These are phyloP conservation scores for Ogataea philodendri DNA, from an alignment of 805 yeast species.

Conservation along the genomic window DNA sequence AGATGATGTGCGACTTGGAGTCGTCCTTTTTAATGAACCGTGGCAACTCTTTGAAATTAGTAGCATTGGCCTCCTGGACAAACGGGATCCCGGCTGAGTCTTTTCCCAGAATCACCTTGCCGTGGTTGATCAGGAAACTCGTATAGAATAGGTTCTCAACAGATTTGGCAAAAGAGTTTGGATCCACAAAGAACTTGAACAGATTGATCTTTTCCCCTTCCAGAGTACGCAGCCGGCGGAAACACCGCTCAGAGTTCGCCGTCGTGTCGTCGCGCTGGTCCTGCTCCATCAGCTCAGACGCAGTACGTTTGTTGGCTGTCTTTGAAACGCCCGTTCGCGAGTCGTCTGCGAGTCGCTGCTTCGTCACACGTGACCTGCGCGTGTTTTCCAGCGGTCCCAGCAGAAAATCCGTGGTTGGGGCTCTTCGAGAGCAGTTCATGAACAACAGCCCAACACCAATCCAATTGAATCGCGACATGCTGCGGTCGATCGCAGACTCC, in stretches of 20 bases:
- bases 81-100: constrained; percentile 43
- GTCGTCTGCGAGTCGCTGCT: constrained; percentile 43
- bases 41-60: constrained; percentile 23
- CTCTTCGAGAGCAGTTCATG: constrained; percentile 43
- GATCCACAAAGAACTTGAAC: constrained; percentile 69
- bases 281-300: constrained; percentile 47
- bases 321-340: constrained; percentile 36
- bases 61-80: constrained; percentile 28
- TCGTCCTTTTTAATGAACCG: constrained; percentile 25
- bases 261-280: constrained; percentile 59
- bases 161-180: constrained; percentile 70
- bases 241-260: constrained; percentile 57
- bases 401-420: constrained; percentile 57
- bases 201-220: constrained; percentile 50
- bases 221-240: constrained; percentile 26
- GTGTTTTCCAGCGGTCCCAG: constrained; percentile 70
- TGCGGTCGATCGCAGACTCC: constrained; percentile 20
- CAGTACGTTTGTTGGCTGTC: constrained; percentile 55
- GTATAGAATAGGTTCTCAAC: constrained; percentile 83
- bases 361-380: constrained; percentile 40
- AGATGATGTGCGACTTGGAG: constrained; percentile 60
- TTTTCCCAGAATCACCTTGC: constrained; percentile 53
- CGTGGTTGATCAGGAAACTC: constrained; percentile 77
- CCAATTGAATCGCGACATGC: constrained; percentile 52
- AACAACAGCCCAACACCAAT: constrained; percentile 53